Conservation (phyloP, 306 rosid genomes). For the Adenanthera pavonina region DNA sequence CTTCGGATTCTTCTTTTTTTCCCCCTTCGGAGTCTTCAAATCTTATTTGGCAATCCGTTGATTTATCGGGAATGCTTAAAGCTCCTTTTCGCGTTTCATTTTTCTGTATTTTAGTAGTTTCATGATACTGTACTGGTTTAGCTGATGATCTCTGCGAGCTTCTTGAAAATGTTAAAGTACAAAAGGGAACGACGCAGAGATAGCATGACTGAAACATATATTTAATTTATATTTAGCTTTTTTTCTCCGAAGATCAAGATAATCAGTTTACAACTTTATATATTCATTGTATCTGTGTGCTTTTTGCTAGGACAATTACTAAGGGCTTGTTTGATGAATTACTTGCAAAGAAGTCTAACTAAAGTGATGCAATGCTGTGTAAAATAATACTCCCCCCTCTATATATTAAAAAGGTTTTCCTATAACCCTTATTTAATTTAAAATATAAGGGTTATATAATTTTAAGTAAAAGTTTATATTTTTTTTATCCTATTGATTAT, state of each 20-base stretch:
- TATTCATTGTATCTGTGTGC: not conserved
- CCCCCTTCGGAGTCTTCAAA: not conserved
- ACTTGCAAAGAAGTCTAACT: no score
- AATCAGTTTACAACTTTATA: not conserved
- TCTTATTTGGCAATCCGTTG: not conserved
- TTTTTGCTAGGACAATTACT: not conserved
- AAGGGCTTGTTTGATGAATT: no score
- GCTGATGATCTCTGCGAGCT: not conserved
- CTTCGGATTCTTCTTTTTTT: not conserved
- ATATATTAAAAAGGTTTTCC: no score
- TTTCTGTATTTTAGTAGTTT: not conserved
- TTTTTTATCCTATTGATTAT: no score
- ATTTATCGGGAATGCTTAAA: not conserved
- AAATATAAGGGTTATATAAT: no score
- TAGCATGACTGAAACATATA: not conserved
- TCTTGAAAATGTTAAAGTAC: not conserved
- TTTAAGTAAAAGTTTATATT: no score
- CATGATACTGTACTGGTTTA: not conserved
- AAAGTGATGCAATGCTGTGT: no score
- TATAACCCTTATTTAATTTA: no score
- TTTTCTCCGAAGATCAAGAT: not conserved
- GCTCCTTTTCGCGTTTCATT: not conserved
- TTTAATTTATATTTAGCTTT: not conserved
- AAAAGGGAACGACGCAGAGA: not conserved
- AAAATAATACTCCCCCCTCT: no score